Evolutionary conservation across 2,329 filamentous ascomycete genomes (phyloP).

Genomic region (Zalaria sp.): DNA sequence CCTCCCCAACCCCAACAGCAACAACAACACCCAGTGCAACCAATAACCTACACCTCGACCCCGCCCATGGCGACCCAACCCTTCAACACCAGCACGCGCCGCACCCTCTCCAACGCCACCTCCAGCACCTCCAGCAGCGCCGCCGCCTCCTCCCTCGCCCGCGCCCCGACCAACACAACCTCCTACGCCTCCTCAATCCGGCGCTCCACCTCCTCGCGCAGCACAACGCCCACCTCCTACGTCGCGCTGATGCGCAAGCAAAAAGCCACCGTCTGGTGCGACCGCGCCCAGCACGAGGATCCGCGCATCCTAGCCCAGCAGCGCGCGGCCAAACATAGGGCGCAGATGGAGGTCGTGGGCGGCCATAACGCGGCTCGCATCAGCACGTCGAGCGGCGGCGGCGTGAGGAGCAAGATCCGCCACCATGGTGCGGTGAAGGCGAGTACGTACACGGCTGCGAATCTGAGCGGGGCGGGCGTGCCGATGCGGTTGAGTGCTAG

Average conservation of each 20-base stretch:
- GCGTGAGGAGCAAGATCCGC: constrained; percentile 71
- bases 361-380: constrained; percentile 24
- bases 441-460: constrained; percentile 55
- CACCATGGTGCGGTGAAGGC: constrained; percentile 72
- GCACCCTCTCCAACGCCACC: constrained; percentile 55
- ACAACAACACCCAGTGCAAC: constrained; percentile 3
- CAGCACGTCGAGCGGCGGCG: constrained; percentile 21
- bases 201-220: constrained; percentile 66
- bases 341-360: constrained; percentile 68
- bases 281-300: constrained; percentile 84
- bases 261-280: constrained; percentile 97
- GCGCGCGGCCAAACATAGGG: constrained; percentile 73
- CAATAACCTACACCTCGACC: neutral
- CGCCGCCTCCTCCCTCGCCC: constrained; percentile 24
- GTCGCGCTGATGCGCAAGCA: constrained; percentile 93
- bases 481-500: constrained; percentile 88
- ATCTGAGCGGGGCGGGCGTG: constrained; percentile 63
- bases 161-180: constrained; percentile 31
- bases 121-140: constrained; percentile 52
- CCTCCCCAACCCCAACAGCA: constrained; percentile 14
- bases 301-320: constrained; percentile 71
- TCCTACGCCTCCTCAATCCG: constrained; percentile 33
- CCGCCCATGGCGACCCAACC: no score
- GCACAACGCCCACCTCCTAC: constrained; percentile 54
- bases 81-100: constrained; percentile 21